Conservation (phyloP, 345 rosid genomes). For the Litchi chinensis region DNA sequence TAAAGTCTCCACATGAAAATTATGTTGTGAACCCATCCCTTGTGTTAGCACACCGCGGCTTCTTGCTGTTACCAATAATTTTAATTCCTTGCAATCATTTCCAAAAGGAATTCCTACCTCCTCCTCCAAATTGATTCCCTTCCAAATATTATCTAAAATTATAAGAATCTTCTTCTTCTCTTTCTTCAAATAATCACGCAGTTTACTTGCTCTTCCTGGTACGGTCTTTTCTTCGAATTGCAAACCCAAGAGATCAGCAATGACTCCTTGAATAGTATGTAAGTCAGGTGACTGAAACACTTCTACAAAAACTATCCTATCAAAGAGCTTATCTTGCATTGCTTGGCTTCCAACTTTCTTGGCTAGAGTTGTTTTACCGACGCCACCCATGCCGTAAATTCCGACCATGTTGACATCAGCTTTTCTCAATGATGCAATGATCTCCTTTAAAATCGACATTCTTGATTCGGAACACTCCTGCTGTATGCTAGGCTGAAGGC, state of each 20-base stretch:
- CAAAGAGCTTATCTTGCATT: conserved; percentile 15
- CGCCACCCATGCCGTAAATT: conserved; percentile 16
- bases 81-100: background rate
- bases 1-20: background rate
- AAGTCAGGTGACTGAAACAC: background rate
- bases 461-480: conserved; percentile 27
- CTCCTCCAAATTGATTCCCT: background rate
- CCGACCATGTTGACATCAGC: conserved; percentile 20
- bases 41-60: background rate
- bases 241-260: conserved; percentile 9
- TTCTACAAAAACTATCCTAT: conserved; percentile 6
- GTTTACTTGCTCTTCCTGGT: background rate
- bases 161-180: background rate
- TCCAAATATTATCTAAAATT: background rate
- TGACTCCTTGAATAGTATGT: background rate
- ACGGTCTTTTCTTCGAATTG: background rate
- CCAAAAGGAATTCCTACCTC: conserved; percentile 3
- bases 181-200: background rate
- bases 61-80: conserved; percentile 11
- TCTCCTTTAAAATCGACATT: background rate
- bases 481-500: background rate
- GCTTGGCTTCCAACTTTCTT: conserved; percentile 14
- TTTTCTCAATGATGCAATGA: background rate
- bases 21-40: background rate
- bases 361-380: conserved; percentile 28